Conservation (phyloP, 495 filamentous ascomycete species). For the Xylaria scruposa region DNA sequence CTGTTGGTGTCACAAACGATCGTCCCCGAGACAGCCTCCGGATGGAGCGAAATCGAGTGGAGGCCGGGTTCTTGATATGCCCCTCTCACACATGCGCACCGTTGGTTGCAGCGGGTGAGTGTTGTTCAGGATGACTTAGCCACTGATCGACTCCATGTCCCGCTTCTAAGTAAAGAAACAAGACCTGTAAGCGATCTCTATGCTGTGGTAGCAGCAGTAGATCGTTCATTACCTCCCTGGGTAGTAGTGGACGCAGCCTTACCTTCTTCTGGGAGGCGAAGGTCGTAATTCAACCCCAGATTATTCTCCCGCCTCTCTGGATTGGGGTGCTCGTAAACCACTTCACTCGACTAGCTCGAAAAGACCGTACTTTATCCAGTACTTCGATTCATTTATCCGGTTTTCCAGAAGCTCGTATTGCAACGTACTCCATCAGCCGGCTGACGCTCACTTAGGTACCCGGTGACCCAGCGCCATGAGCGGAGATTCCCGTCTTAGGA, state of each 20-base stretch:
- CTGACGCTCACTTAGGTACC: constrained; percentile 13
- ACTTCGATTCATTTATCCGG: constrained; percentile 29
- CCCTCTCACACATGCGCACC: constrained; percentile 14
- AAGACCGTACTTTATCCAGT: constrained; percentile 24
- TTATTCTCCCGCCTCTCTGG: constrained; percentile 26
- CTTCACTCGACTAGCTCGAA: constrained; percentile 20
- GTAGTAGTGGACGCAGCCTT: constrained; percentile 41
- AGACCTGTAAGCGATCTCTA: constrained; percentile 22
- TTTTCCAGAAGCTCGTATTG: constrained; percentile 29
- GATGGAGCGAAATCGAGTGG: constrained; percentile 26
- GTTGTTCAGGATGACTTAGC: constrained; percentile 11
- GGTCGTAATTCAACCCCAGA: constrained; percentile 31
- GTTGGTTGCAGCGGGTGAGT: constrained; percentile 11
- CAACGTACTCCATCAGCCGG: constrained; percentile 2
- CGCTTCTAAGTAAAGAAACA: constrained; percentile 28
- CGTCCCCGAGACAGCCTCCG: constrained; percentile 13
- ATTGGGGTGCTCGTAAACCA: constrained; percentile 9
- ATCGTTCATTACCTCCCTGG: constrained; percentile 24
- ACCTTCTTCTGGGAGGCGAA: constrained; percentile 33
- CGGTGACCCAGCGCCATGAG: constrained; percentile 23
- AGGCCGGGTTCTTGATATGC: neutral
- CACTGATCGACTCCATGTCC: constrained; percentile 11
- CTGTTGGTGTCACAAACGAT: constrained; percentile 15
- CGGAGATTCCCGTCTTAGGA: constrained; percentile 28
- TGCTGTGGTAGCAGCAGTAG: constrained; percentile 26